phyloP scores from a whole-genome alignment of 306 rosid genomes.

The Cicer judaicum region DNA sequence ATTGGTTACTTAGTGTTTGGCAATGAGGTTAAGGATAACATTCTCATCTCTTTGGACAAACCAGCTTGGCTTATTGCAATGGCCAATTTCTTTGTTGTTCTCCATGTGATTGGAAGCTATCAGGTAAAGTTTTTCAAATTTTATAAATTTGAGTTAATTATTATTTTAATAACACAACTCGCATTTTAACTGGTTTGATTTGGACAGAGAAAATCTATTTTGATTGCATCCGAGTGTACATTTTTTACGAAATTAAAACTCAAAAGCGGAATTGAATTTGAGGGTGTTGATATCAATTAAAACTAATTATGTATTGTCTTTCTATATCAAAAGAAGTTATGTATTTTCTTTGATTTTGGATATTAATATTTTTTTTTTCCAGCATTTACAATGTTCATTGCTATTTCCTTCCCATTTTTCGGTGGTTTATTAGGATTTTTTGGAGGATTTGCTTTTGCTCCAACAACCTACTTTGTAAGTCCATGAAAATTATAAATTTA shows the following conservation, averaged over 20 bases:
- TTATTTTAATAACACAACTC: too few relatives aligned
- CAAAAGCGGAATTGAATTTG: too few relatives aligned
- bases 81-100: conserved; percentile 86
- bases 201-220: too few relatives aligned
- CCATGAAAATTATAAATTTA: neutral
- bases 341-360: neutral
- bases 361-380: conserved; percentile 40
- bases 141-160: neutral
- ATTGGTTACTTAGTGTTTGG: conserved; percentile 79
- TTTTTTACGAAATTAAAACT: too few relatives aligned
- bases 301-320: neutral
- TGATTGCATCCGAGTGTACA: accelerated
- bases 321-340: too few relatives aligned
- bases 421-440: conserved; percentile 72
- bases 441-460: conserved; percentile 95
- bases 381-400: conserved; percentile 81
- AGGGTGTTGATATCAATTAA: too few relatives aligned
- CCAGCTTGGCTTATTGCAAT: conserved; percentile 80
- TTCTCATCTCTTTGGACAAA: conserved; percentile 68
- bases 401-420: conserved; percentile 87
- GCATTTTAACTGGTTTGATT: too few relatives aligned
- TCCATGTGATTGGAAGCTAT: conserved; percentile 91
- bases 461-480: conserved; percentile 88
- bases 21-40: conserved; percentile 54
- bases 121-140: conserved; percentile 57